Conservation (phyloP, 2,329 filamentous ascomycete species). For the Atkinsonella texensis region DNA sequence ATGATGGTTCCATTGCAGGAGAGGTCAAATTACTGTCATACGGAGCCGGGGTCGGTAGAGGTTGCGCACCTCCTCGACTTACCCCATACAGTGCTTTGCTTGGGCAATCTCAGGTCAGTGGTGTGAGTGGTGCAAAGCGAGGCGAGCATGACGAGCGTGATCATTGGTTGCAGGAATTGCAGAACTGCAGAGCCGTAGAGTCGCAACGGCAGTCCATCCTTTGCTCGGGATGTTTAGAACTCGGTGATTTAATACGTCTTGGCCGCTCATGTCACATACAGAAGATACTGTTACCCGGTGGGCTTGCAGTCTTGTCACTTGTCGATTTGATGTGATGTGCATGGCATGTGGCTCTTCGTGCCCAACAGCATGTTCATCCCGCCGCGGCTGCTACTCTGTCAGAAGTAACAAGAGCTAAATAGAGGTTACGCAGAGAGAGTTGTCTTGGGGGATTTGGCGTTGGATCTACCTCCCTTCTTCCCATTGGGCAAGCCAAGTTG, state of each 20-base stretch:
- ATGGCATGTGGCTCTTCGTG: not conserved
- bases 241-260: not conserved
- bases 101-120: not conserved
- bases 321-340: not conserved
- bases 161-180: not conserved
- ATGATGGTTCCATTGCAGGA: not conserved
- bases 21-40: not conserved
- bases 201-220: not conserved
- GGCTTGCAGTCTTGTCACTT: not conserved
- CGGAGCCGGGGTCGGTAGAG: not conserved
- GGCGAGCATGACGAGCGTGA: not conserved
- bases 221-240: slow-evolving; percentile 1
- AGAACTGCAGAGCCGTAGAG: not conserved
- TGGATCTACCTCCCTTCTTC: too few relatives aligned
- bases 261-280: not conserved
- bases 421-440: not conserved
- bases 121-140: slow-evolving; percentile 1
- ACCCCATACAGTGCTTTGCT: not conserved
- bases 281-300: not conserved
- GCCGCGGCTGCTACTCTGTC: not conserved
- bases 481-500: too few relatives aligned
- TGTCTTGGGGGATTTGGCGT: not conserved
- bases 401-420: not conserved
- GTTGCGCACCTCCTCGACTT: not conserved
- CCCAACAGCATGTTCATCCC: not conserved